These are phyloP conservation scores for Penicillium chermesinum DNA, from an alignment of 495 filamentous ascomycete species.

Conservation along the genomic window DNA sequence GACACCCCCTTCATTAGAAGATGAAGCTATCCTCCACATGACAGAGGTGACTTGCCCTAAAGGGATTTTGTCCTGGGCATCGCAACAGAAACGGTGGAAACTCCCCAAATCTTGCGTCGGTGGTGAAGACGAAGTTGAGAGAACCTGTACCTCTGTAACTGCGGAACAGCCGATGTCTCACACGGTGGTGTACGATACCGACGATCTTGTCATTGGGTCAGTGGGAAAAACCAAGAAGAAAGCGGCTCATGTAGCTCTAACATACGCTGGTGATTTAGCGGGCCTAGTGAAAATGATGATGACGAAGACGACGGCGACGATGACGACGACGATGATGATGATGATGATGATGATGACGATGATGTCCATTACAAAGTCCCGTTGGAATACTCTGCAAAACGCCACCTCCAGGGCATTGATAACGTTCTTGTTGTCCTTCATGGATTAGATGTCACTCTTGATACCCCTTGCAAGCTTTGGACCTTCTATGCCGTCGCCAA, in stretches of 20 bases:
- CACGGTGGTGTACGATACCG: no score
- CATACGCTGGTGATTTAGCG: no score
- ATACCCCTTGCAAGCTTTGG: conserved; percentile 62
- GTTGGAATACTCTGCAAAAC: conserved; percentile 54
- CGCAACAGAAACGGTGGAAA: conserved; percentile 37
- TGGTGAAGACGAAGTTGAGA: conserved; percentile 30
- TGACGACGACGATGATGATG: background rate
- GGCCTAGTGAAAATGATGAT: no score
- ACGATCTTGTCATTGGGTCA: no score
- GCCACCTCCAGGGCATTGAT: conserved; percentile 57
- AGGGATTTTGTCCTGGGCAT: conserved; percentile 43
- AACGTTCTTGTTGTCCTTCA: conserved; percentile 51
- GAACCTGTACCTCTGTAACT: no score
- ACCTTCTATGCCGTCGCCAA: conserved; percentile 57
- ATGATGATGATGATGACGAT: background rate
- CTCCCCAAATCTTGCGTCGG: conserved; percentile 37
- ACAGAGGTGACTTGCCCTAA: conserved; percentile 54
- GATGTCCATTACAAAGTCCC: conserved; percentile 14
- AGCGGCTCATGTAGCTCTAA: no score
- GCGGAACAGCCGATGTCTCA: no score
- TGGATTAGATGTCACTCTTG: conserved; percentile 45
- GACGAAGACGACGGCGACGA: background rate
- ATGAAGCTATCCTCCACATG: conserved; percentile 53
- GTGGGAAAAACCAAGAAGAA: no score
- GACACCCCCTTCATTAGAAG: conserved; percentile 53